phyloP scores from a whole-genome alignment of 23 red algal genomes.

The Agarophyton chilense region DNA sequence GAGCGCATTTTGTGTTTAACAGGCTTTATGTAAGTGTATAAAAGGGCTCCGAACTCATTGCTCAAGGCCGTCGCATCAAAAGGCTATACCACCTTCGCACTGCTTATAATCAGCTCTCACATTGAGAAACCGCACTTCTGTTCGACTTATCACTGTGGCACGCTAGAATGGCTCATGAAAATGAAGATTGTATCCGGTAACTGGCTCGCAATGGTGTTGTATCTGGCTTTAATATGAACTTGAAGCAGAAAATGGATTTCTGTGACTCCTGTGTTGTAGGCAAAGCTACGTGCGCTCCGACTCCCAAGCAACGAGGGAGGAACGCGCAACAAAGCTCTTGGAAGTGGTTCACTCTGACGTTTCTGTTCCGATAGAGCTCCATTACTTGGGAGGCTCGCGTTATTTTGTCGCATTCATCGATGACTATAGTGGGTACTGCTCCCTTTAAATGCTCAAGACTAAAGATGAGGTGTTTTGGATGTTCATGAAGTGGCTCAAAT shows the following conservation, averaged over 20 bases:
- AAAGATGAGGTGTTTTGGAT: slow-evolving; percentile 36
- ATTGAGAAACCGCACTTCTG: background rate
- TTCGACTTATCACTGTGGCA: slow-evolving; percentile 19
- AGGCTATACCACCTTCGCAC: background rate
- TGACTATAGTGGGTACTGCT: slow-evolving; percentile 11
- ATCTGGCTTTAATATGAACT: background rate
- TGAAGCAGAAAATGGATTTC: background rate
- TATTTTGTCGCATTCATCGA: slow-evolving; percentile 56
- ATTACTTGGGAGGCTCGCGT: slow-evolving; percentile 32
- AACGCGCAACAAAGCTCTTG: background rate
- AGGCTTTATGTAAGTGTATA: background rate
- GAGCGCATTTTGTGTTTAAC: background rate
- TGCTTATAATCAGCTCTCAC: background rate
- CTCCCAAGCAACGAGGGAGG: slow-evolving; percentile 46
- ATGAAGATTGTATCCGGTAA: background rate
- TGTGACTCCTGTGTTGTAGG: slow-evolving; percentile 11
- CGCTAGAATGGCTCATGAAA: slow-evolving; percentile 34
- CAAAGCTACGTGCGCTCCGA: background rate
- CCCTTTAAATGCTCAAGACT: slow-evolving; percentile 17
- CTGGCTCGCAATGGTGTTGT: slow-evolving; percentile 34
- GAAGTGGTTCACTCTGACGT: slow-evolving; percentile 34
- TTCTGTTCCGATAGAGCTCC: background rate
- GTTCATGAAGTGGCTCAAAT: slow-evolving; percentile 28
- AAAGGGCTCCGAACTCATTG: background rate
- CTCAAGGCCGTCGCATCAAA: background rate